Evolutionary conservation across 495 filamentous ascomycete genomes (phyloP), one percentile per base, ranked within the genome.

Genomic region (Aspergillus cristatus): DNA sequence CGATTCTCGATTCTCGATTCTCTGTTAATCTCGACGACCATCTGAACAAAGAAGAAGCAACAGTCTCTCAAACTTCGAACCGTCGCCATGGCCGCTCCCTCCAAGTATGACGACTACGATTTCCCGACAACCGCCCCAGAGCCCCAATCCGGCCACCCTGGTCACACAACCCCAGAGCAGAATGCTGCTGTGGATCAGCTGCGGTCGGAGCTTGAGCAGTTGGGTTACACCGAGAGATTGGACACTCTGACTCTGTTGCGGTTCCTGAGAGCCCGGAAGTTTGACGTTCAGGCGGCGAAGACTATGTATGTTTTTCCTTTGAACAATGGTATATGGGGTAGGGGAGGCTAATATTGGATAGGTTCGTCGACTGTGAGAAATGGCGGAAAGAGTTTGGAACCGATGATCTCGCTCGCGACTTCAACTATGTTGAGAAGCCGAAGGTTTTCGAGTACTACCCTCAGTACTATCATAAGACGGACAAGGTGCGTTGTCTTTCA

Each of bases 381-480:
- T 98, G 91, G 91, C 73, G 91, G 47, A 76, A 82, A 62, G 77
- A 88, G 28, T 89, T 80, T 53, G 76, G 79, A 35, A 86, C 94
- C n/a, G 87, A 96, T 60, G 72, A 93, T 28, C 75, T 90, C 13
- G 73, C 85, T 37, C 71, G 71, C 32, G 81, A 67, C 36, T 98
- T 94, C 69, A 78, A 89, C 28, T 95, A 95, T 61, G 71, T 65
- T 17, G 93, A 96, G 74, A 94, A 94, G 73, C 63, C 73, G 34
- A 52, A 87, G 53, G 75, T 98, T 32, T 91, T 88, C 68, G 65
- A 90, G 58, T 96, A 82, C 71, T 98, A 98, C 60, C 87, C 89
- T 3, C 91, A 98, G 69, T 98, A 91, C 71, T 98, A 98, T 62
- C 91, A 98, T 75, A 95, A 94, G 70, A 98, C 86, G 5, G 91